Evolutionary conservation across 1,139 yeast species (phyloP), one percentile per base, ranked within the genome.

Genomic region (Taphrina populina): DNA sequence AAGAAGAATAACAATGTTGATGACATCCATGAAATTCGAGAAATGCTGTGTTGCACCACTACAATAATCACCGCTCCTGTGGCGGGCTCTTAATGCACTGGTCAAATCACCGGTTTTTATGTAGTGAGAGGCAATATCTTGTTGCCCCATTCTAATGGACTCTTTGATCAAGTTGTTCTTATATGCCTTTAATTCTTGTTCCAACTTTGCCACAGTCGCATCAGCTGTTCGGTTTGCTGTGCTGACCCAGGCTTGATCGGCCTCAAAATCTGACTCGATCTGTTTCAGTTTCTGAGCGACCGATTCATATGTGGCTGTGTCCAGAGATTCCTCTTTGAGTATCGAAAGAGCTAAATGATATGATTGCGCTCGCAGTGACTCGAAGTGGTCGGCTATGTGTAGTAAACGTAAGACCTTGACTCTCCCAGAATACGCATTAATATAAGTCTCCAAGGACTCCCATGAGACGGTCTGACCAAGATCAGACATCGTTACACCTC

Each of bases 161-260:
- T 62, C 64, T 51, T 62, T 62, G 37, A 62, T 60, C 53, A 62
- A 34, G 27, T 60, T 62, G 52, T 61, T 62, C 29, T 59, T 60
- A 45, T 62, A 62, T 11, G 60, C 53, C 53, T 62, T 61, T 40
- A 62, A 56, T 24, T 58, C 63, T 33, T 43, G 52, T 23, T 62
- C 62, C 3, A 62, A 39, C 43, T 59, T 60, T 32, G 57, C 62
- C 11, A 56, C 56, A 7, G 26, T 36, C 30, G 45, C 51, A 7
- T 58, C 47, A 10, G 47, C 46, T 11, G 43, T 35, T 2, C 53
- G 41, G 7, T 32, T n/a, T 4, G 56, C 30, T 3, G 33, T 26
- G 4, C 52, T 56, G 2, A 57, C 37, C 64, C 64, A 62, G 8
- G 43, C 37, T 11, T 19, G 10, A 33, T 61, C 62, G 15, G 20